A percentile compares a stretch with the other conserved stretches of the same genome.
Evolutionary conservation across 768 basidiomycete genomes (phyloP).

Genomic region (Tricholoma bakamatsutake): DNA sequence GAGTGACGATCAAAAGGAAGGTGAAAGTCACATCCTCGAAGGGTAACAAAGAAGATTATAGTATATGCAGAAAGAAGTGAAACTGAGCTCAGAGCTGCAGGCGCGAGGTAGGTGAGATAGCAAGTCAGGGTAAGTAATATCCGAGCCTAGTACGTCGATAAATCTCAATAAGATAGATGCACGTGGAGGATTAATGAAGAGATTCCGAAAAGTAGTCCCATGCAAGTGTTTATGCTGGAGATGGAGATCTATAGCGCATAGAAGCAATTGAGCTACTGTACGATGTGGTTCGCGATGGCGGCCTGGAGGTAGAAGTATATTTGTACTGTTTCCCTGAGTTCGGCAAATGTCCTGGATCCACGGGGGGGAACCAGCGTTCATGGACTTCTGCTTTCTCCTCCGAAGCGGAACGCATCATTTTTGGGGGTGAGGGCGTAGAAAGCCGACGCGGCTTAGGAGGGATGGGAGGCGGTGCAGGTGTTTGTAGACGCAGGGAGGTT

Average conservation of each 20-base stretch:
- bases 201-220: constrained; percentile 10
- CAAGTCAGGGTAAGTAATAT: neutral
- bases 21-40: constrained; percentile 12
- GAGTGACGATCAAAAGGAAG: constrained; percentile 23
- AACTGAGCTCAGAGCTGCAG: neutral
- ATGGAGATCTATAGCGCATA: constrained; percentile 14
- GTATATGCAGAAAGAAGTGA: constrained; percentile 14
- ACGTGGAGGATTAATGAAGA: constrained; percentile 10
- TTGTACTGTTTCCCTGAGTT: constrained; percentile 5
- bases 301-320: constrained; percentile 15
- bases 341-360: constrained; percentile 14
- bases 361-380: constrained; percentile 61
- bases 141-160: constrained; percentile 10
- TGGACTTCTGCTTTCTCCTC: constrained; percentile 61
- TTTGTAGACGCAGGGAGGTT: constrained; percentile 32
- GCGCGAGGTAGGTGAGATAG: neutral
- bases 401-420: constrained; percentile 54
- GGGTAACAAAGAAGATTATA: neutral
- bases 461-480: constrained; percentile 27
- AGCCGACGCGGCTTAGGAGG: constrained; percentile 44
- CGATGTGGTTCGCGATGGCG: constrained; percentile 23
- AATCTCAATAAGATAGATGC: constrained; percentile 28
- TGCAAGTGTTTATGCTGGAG: constrained; percentile 16
- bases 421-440: constrained; percentile 48
- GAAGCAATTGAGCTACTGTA: constrained; percentile 17